Percentiles rank a stretch among this genome's conserved stretches.
Conservation (phyloP, 106 monocot genomes). For the Phalaenopsis aphrodite region DNA sequence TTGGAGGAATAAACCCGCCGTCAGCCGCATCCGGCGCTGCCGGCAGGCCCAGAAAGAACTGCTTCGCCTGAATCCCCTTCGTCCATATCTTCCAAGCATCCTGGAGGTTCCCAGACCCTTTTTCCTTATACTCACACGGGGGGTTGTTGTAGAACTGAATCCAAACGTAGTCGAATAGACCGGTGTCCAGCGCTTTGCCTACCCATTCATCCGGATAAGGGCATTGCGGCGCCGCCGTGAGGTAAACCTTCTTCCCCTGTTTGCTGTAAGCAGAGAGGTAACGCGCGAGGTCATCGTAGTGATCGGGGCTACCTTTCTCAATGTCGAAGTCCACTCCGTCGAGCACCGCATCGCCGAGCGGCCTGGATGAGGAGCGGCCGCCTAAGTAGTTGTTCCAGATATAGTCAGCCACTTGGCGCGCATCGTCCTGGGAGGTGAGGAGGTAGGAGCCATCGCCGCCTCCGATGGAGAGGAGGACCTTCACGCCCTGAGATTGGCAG, state of each 20-base stretch:
- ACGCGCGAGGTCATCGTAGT: slow-evolving; percentile 7
- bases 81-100: slow-evolving; percentile 22
- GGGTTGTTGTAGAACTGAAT: slow-evolving; percentile 19
- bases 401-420: slow-evolving; percentile 4
- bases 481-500: slow-evolving; percentile 14
- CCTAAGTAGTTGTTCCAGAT: slow-evolving; percentile 18
- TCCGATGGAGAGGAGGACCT: slow-evolving; percentile 26
- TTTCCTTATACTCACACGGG: slow-evolving; percentile 8
- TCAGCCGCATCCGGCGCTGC: slow-evolving; percentile 10
- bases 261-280: slow-evolving; percentile 11
- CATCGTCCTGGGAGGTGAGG: slow-evolving; percentile 11
- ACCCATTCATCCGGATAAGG: slow-evolving; percentile 22
- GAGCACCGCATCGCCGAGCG: slow-evolving; percentile 24
- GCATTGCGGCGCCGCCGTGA: slow-evolving; percentile 25
- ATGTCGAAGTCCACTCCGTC: slow-evolving; percentile 24
- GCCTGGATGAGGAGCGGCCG: slow-evolving; percentile 15
- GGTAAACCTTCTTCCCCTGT: slow-evolving; percentile 11
- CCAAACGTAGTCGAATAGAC: slow-evolving; percentile 18
- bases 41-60: slow-evolving; percentile 18
- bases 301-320: slow-evolving; percentile 9
- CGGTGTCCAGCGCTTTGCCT: slow-evolving; percentile 12
- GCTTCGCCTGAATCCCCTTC: neutral
- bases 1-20: slow-evolving; percentile 14
- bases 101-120: neutral
- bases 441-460: slow-evolving; percentile 11